phyloP scores from a whole-genome alignment of 164 flowering plant species.

The Nymphaea colorata region DNA sequence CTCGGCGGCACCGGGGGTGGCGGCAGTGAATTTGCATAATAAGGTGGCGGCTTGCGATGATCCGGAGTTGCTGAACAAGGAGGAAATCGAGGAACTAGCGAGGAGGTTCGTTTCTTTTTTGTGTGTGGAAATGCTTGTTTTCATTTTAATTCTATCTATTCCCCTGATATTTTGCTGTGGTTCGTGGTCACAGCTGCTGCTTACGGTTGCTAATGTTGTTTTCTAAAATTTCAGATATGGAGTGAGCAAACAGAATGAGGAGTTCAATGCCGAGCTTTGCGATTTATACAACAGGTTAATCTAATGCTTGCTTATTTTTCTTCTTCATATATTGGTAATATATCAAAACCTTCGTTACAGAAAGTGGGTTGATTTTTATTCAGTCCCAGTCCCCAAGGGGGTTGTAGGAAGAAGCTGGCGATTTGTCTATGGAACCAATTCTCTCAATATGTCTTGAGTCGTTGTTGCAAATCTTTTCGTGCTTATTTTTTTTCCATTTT shows the following conservation, averaged over 20 bases:
- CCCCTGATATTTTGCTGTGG: neutral
- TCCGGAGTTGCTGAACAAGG: slow-evolving; percentile 49
- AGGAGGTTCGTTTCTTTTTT: slow-evolving; percentile 27
- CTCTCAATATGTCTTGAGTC: too few species aligned
- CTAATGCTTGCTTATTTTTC: neutral
- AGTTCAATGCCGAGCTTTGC: slow-evolving; percentile 81
- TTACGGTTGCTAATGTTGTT: neutral
- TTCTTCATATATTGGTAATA: neutral
- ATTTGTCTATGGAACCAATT: too few species aligned
- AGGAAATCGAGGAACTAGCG: slow-evolving; percentile 60
- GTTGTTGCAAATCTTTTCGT: too few species aligned
- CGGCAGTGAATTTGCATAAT: slow-evolving; percentile 73
- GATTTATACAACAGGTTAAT: slow-evolving; percentile 72
- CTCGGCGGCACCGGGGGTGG: slow-evolving; percentile 73
- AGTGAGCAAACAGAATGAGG: slow-evolving; percentile 82
- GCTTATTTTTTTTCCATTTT: too few species aligned
- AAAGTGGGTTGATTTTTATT: neutral
- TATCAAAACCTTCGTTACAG: neutral
- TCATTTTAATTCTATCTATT: neutral
- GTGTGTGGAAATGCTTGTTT: neutral
- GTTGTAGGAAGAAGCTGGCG: too few species aligned
- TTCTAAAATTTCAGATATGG: slow-evolving; percentile 48
- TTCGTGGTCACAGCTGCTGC: neutral
- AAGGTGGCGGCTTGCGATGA: slow-evolving; percentile 55
- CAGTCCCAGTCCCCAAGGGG: neutral